Conservation (phyloP, 2,329 filamentous ascomycete species). For the Sarocladium kiliense region DNA sequence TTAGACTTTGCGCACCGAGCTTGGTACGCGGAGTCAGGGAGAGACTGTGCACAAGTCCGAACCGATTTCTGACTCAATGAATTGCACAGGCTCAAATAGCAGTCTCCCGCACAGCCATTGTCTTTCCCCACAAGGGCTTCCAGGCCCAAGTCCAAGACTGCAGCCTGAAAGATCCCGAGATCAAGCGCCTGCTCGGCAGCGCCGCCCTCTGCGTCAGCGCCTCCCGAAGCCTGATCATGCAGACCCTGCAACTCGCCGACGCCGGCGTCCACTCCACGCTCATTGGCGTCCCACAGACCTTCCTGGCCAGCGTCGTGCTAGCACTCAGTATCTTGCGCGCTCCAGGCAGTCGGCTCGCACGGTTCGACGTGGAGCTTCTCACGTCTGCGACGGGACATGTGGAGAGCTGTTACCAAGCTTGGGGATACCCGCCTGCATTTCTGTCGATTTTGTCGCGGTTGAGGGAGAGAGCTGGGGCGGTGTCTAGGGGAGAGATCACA, state of each 20-base stretch:
- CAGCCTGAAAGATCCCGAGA: neutral
- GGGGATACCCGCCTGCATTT: neutral
- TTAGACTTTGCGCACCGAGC: no score
- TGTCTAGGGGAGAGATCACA: neutral
- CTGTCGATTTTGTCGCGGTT: neutral
- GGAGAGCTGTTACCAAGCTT: neutral
- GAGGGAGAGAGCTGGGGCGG: neutral
- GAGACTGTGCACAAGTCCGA: no score
- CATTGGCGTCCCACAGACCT: neutral
- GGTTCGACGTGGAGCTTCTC: neutral
- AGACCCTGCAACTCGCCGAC: neutral
- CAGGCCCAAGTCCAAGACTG: neutral
- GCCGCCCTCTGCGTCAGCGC: neutral
- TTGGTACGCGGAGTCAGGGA: no score
- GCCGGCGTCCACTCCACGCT: neutral
- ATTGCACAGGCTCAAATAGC: conserved; percentile 3
- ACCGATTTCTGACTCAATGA: no score
- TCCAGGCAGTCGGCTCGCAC: neutral
- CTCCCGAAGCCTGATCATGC: neutral
- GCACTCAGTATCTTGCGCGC: neutral
- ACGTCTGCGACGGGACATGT: neutral
- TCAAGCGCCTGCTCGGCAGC: conserved; percentile 4
- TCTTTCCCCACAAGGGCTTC: conserved; percentile 1
- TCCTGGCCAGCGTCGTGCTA: neutral
- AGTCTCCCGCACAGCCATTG: neutral